Percentiles rank a stretch among this genome's conserved stretches.
Evolutionary conservation across 768 basidiomycete genomes (phyloP).

Genomic region (Porphyrellus cyaneotinctus): DNA sequence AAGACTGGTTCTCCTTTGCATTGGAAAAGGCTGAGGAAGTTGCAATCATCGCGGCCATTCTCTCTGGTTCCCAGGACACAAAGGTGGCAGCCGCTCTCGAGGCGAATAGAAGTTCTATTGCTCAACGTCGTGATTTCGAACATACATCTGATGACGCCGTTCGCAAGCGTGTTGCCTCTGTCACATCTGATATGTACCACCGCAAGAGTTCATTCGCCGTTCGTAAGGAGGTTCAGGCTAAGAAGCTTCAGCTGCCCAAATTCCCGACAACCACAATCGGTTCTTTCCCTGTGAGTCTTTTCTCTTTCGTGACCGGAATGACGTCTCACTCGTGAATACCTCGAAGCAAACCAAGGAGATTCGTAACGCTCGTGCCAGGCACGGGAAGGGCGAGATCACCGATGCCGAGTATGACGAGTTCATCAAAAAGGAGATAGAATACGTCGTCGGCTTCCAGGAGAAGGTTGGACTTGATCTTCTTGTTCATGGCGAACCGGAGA

Average conservation of each 20-base stretch:
- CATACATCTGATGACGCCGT: conserved; percentile 88
- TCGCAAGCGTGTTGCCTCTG: conserved; percentile 90
- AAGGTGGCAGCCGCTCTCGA: conserved; percentile 70
- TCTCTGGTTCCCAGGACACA: conserved; percentile 81
- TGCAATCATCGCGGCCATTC: conserved; percentile 74
- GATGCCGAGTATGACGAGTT: conserved; percentile 89
- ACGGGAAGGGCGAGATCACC: conserved; percentile 87
- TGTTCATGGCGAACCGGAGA: conserved; percentile 98
- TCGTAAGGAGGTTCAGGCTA: conserved; percentile 85
- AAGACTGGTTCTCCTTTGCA: conserved; percentile 99
- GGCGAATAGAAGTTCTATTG: conserved; percentile 85
- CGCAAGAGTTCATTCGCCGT: conserved; percentile 86
- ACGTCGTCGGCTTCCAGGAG: conserved; percentile 95
- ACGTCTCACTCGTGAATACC: conserved; percentile 9
- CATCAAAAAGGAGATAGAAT: conserved; percentile 96
- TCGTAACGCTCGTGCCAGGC: conserved; percentile 92
- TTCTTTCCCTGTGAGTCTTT: conserved; percentile 78
- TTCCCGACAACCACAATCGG: conserved; percentile 99
- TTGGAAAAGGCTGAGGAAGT: conserved; percentile 94
- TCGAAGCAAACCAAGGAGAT: conserved; percentile 96
- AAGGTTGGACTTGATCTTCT: conserved; percentile 92
- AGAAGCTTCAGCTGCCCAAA: conserved; percentile 85
- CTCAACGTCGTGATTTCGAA: conserved; percentile 94
- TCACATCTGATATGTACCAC: conserved; percentile 80
- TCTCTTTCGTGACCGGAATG: background rate